Percentiles rank a stretch among this genome's conserved stretches.
Evolutionary conservation across 2,329 filamentous ascomycete species (phyloP).

Genomic region (Penicillium frequentans): DNA sequence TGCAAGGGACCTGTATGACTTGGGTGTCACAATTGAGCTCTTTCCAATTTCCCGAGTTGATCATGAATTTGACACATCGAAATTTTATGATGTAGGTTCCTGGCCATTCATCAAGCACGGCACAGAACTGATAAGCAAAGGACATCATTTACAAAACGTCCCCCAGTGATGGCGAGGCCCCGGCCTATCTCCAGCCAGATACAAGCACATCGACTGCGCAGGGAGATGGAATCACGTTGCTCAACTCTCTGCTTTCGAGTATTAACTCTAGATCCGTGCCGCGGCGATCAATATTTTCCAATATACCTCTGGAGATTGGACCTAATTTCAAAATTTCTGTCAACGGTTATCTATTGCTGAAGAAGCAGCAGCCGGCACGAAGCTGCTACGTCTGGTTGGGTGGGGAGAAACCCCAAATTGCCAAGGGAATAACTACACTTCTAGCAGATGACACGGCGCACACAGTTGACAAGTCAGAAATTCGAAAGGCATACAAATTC

Average conservation of each 20-base stretch:
- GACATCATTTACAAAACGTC: constrained; percentile 85
- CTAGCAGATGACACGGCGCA: constrained; percentile 76
- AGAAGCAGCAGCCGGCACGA: constrained; percentile 76
- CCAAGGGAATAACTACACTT: constrained; percentile 68
- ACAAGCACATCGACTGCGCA: constrained; percentile 61
- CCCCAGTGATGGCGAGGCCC: constrained; percentile 68
- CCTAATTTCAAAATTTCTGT: constrained; percentile 84
- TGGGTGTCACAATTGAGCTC: constrained; percentile 86
- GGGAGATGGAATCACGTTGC: constrained; percentile 73
- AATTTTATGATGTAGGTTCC: constrained; percentile 80
- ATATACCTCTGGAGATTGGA: constrained; percentile 82
- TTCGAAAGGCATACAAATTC: constrained; percentile 93
- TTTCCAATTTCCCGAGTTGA: constrained; percentile 80
- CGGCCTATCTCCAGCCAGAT: constrained; percentile 53
- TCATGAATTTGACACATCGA: constrained; percentile 73
- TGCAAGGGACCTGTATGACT: constrained; percentile 91
- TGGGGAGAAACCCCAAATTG: constrained; percentile 82
- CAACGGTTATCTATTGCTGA: constrained; percentile 88
- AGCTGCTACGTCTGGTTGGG: constrained; percentile 86
- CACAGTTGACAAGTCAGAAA: constrained; percentile 74
- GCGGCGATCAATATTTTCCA: constrained; percentile 81
- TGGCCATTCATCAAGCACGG: not conserved
- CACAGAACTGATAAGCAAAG: constrained; percentile 43
- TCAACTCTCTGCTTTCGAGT: constrained; percentile 78
- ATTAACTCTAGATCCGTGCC: constrained; percentile 88